Conservation (phyloP, 2,329 filamentous ascomycete genomes). For the Xylariaceae sp. region DNA sequence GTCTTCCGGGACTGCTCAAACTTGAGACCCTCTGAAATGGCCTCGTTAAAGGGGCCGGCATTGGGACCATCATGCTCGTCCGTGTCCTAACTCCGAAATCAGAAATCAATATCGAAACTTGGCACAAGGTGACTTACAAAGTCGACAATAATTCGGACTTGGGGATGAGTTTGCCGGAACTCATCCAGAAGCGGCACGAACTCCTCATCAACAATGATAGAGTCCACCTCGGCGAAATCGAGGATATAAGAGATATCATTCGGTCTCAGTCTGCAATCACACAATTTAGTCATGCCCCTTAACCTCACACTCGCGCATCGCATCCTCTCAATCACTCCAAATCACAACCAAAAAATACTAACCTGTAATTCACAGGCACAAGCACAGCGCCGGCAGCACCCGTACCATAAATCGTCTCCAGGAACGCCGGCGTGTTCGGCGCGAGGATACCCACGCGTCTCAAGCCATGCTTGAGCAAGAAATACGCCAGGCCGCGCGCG, state of each 20-base stretch:
- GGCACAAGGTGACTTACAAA: too few relatives aligned
- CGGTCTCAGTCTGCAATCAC: constrained; percentile 33
- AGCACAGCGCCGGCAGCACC: constrained; percentile 74
- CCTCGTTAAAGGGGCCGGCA: constrained; percentile 75
- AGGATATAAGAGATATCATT: constrained; percentile 92
- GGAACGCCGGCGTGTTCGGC: constrained; percentile 90
- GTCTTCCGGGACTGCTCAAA: constrained; percentile 62
- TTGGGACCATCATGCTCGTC: constrained; percentile 69
- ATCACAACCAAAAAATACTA: neutral
- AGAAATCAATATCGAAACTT: too few relatives aligned
- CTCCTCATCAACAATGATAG: constrained; percentile 81
- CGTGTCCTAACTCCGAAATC: constrained; percentile 55
- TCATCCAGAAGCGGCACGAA: constrained; percentile 64
- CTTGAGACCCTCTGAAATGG: constrained; percentile 71
- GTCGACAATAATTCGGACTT: constrained; percentile 71
- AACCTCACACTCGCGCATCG: neutral
- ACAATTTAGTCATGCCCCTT: constrained; percentile 2
- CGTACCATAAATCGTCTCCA: constrained; percentile 86
- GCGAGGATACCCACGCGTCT: constrained; percentile 78
- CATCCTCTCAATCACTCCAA: neutral
- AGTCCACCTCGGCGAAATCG: constrained; percentile 77
- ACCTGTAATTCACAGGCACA: constrained; percentile 57
- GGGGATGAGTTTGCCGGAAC: constrained; percentile 56
- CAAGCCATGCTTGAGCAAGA: constrained; percentile 66
- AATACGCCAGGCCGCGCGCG: constrained; percentile 83